Base-by-base conservation (phyloP, 805 yeast species). In the Yamadazyma laniorum region DNA sequence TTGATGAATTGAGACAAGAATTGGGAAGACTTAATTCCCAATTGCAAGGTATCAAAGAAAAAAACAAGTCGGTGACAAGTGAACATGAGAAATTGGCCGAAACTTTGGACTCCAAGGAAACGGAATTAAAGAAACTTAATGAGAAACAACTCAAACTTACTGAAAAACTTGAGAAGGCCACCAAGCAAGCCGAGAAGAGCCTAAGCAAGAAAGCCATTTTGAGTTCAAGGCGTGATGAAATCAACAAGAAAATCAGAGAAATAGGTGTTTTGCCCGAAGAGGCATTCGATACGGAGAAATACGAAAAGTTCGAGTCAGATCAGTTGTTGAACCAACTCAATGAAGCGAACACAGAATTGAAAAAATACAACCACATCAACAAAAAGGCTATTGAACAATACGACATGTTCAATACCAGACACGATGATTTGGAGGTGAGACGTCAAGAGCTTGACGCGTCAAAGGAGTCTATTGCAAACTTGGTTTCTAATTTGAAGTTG, bases 251-350 rank as follows among this genome's bases (percentile, higher is more conserved):
- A 52, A 81, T 89, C 21, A 72, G 90, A 44, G 95, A 85, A 29
- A 63, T 90, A 28, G 97, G 97, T n/a, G 85, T 85, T 3, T 66
- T 91, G 13, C 91, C 96, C 0, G 96, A 89, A 51, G 89, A 85
- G 37, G 89, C 93, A 0, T 80, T 86, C 47, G 70, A 70, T 11
- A 45, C 42, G 18, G 42, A 53, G 2, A 54, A 62, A 1, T 77
- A 70, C 50, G 72, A 69, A 25, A 56, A 62, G 25, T 49, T 65
- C 14, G 54, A 64, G 2, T 77, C 87, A 8, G 79, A 76, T 26
- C 68, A 72, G 5, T 58, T 90, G 22, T 58, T 85, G 34, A 51
- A 58, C 12, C 65, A 72, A 37, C 67, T 88, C 43, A 79, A 76
- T 35, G 60, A 60, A 18, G 74, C 78, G 5, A 77, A 80, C 29